Base-by-base conservation (phyloP, 139 green algal genomes). In the Chlorella sp. region DNA sequence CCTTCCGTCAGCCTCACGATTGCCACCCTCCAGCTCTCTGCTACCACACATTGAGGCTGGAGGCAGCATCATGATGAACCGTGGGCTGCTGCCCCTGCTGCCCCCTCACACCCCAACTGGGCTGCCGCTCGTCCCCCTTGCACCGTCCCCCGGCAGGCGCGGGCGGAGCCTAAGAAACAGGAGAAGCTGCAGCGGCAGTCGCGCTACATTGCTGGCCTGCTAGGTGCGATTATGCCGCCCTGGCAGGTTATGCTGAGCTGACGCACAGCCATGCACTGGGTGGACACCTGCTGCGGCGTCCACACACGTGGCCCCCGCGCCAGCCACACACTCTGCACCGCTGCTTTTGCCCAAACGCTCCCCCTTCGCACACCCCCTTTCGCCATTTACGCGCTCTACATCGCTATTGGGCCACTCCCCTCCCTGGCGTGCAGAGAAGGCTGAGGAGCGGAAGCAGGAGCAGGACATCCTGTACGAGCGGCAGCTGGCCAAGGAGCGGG, bases 381-480 rank as follows among this genome's bases (percentile, higher is more conserved):
- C n/a, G 5, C n/a, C 51, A 60, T 11, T 24, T 16, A 60, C 51
- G 24, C 14, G 51, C 51, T 2, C 24, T 16, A 20, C 13, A 11
- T 60, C 16, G 9, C 51, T 70, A 38, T 7, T 6, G 32, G 16
- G 17, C 64, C 1, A 38, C 67, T 34, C 16, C 5, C 48, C 17
- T 81, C 11, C 19, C 75, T 68, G 34, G 19, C 41, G 16, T 40
- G 75, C 83, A 87, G 92, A 97, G 40, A 97, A 96, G 84, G 92
- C 95, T 32, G 91, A 98, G 88, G 84, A 94, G 70, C 88, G 96
- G 8, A 94, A 99, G 87, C 79, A 84, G 22, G 96, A 98, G 84
- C 90, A 97, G 84, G 94, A 96, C 67, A 89, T 98, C 8, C 64
- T 94, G 22, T 94, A 92, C 73, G 95, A 98, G 86, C 85, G 93